Evolutionary conservation across 495 filamentous ascomycete species (phyloP).

Genomic region (Penicillium verhagenii): DNA sequence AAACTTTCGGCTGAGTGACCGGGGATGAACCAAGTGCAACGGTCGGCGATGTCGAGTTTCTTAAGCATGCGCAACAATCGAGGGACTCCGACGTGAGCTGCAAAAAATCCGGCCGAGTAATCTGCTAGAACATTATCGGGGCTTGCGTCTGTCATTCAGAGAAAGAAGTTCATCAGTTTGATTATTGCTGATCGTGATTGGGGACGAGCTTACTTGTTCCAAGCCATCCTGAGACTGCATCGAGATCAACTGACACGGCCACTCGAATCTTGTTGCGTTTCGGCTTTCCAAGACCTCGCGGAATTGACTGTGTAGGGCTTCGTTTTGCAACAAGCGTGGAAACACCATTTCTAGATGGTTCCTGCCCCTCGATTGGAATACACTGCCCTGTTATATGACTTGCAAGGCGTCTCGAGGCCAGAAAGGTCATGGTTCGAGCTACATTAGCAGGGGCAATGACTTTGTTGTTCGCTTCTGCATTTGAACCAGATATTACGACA

Average conservation of each 20-base stretch:
- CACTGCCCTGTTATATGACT: slow-evolving; percentile 57
- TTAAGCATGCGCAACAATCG: slow-evolving; percentile 58
- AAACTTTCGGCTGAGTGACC: slow-evolving; percentile 64
- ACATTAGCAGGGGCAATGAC: slow-evolving; percentile 51
- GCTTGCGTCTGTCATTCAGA: slow-evolving; percentile 2
- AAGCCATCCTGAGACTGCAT: slow-evolving; percentile 60
- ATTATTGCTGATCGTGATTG: neutral
- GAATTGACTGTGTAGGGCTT: slow-evolving; percentile 19
- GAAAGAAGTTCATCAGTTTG: neutral
- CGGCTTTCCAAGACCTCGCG: slow-evolving; percentile 21
- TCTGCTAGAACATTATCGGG: slow-evolving; percentile 44
- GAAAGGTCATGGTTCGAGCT: slow-evolving; percentile 50
- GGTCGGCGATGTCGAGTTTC: slow-evolving; percentile 50
- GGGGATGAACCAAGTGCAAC: slow-evolving; percentile 63
- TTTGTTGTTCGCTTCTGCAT: slow-evolving; percentile 19
- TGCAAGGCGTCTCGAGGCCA: slow-evolving; percentile 51
- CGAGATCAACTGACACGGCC: slow-evolving; percentile 57
- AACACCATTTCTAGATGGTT: slow-evolving; percentile 12
- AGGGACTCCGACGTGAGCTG: slow-evolving; percentile 57
- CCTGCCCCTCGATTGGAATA: slow-evolving; percentile 51
- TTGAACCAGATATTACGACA: slow-evolving; percentile 46
- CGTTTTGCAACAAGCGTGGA: neutral
- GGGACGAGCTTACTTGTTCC: slow-evolving; percentile 44
- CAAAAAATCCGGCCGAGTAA: slow-evolving; percentile 59
- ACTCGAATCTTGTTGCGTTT: slow-evolving; percentile 48